phyloP scores from a whole-genome alignment of 441 rosid genomes.

The Flueggea neowawraea region DNA sequence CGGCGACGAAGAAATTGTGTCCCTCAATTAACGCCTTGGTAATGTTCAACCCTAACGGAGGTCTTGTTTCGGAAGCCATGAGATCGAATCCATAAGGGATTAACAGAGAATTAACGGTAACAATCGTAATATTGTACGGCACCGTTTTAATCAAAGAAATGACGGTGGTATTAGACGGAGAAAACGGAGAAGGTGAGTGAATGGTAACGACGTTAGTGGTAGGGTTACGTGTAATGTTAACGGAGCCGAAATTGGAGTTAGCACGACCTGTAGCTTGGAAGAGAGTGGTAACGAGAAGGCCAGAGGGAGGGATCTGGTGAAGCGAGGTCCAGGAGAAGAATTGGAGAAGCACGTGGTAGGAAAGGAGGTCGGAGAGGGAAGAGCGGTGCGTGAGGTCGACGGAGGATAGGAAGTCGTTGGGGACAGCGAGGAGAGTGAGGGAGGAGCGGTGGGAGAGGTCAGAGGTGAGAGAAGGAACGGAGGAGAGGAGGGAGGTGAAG shows the following conservation, averaged over 20 bases:
- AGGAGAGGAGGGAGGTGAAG: constrained; percentile 40
- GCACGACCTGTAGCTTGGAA: constrained; percentile 79
- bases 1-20: constrained; percentile 70
- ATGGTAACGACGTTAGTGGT: constrained; percentile 40
- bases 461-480: constrained; percentile 46
- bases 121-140: constrained; percentile 65
- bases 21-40: constrained; percentile 71
- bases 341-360: constrained; percentile 78
- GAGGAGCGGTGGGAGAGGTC: constrained; percentile 50
- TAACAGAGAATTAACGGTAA: constrained; percentile 56
- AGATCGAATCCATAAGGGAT: constrained; percentile 66
- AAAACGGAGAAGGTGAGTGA: constrained; percentile 44
- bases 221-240: constrained; percentile 64
- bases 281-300: constrained; percentile 59
- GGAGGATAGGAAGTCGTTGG: constrained; percentile 55
- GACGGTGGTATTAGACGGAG: constrained; percentile 55
- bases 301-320: constrained; percentile 52
- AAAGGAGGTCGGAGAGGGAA: constrained; percentile 75
- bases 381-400: constrained; percentile 57
- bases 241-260: constrained; percentile 56
- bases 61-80: constrained; percentile 66
- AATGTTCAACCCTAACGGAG: constrained; percentile 59
- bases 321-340: constrained; percentile 65
- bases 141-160: constrained; percentile 46
- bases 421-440: constrained; percentile 77